These are phyloP conservation scores for Fusarium secorum DNA, from an alignment of 2,329 filamentous ascomycete genomes.

Conservation along the genomic window DNA sequence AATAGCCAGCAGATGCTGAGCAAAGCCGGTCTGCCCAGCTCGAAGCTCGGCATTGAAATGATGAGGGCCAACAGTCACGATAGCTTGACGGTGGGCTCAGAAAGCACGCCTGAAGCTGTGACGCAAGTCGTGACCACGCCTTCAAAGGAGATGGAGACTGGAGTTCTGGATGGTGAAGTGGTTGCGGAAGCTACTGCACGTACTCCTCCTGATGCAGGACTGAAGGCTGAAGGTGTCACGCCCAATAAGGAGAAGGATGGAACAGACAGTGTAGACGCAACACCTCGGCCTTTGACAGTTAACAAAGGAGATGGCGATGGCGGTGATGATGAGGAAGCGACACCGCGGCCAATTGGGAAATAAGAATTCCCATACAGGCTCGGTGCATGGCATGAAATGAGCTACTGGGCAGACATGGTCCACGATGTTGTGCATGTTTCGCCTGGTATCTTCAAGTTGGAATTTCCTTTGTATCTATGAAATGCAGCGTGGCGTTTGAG, in stretches of 20 bases:
- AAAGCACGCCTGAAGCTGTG: constrained; percentile 60
- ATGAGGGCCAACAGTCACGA: constrained; percentile 96
- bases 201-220: constrained; percentile 39
- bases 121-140: constrained; percentile 61
- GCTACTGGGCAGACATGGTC: neutral
- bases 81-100: constrained; percentile 68
- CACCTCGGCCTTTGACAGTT: constrained; percentile 50
- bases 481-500: constrained; percentile 43
- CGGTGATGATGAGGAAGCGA: constrained; percentile 48
- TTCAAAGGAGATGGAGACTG: constrained; percentile 51
- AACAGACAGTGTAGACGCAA: constrained; percentile 50
- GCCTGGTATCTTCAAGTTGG: constrained; percentile 3
- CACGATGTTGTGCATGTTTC: neutral
- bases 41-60: constrained; percentile 95
- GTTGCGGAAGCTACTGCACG: constrained; percentile 14
- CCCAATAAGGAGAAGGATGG: constrained; percentile 17
- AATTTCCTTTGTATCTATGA: constrained; percentile 40
- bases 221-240: constrained; percentile 14
- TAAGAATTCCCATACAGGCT: constrained; percentile 14
- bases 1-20: constrained; percentile 49
- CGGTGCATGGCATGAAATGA: neutral
- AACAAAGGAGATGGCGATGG: constrained; percentile 13
- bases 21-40: constrained; percentile 72
- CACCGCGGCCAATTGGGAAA: constrained; percentile 49
- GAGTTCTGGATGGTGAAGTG: constrained; percentile 37